Conservation (phyloP, 2,329 filamentous ascomycete genomes). For the Colletotrichum sidae region DNA sequence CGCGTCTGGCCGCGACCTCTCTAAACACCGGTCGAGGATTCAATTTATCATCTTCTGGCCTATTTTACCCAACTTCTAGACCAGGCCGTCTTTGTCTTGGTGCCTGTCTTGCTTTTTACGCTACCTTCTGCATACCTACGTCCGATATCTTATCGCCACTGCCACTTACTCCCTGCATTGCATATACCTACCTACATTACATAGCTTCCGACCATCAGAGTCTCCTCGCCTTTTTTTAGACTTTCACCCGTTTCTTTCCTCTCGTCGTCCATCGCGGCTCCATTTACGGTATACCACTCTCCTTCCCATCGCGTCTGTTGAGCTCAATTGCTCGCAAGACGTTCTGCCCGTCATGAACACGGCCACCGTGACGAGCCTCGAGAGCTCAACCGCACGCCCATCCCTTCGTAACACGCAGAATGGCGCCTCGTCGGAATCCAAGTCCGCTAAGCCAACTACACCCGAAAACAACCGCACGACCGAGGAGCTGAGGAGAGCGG, state of each 20-base stretch:
- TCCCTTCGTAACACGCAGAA: constrained; percentile 35
- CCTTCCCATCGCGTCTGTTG: neutral
- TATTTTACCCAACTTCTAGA: constrained; percentile 12
- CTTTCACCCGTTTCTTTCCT: constrained; percentile 13
- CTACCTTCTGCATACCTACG: constrained; percentile 14
- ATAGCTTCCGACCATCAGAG: constrained; percentile 18
- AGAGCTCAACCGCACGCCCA: constrained; percentile 29
- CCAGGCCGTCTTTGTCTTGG: constrained; percentile 17
- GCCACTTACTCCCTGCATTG: constrained; percentile 35
- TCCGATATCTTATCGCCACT: constrained; percentile 39
- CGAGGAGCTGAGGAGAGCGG: constrained; percentile 49
- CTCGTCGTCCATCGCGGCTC: constrained; percentile 21
- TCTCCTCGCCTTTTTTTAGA: constrained; percentile 23
- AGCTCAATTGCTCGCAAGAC: constrained; percentile 21
- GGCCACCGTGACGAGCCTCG: constrained; percentile 49
- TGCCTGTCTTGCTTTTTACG: constrained; percentile 3
- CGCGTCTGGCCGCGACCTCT: constrained; percentile 25
- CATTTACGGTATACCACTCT: neutral
- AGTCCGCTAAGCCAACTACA: constrained; percentile 32
- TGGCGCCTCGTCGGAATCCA: constrained; percentile 32
- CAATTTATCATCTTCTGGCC: constrained; percentile 23
- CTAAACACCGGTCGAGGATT: constrained; percentile 29
- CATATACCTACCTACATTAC: constrained; percentile 19
- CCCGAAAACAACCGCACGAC: constrained; percentile 35
- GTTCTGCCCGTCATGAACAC: constrained; percentile 51